Evolutionary conservation across 257 asterid genomes (phyloP), one percentile per base, ranked within the genome.

Genomic region (Leonotis leonurus): DNA sequence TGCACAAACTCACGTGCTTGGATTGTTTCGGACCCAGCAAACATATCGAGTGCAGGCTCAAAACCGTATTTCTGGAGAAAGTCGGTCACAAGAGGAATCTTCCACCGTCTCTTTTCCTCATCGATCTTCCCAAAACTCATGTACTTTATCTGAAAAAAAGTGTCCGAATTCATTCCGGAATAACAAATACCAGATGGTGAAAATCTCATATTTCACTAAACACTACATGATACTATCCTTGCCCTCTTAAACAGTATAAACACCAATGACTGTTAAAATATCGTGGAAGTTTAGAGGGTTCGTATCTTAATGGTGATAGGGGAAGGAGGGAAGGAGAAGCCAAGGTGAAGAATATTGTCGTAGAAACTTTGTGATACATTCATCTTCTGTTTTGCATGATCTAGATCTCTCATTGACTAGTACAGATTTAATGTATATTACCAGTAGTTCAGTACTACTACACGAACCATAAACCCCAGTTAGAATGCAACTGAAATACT

Each of bases 51-150:
- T 17, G 95, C 88, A 66, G 89, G 86, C 65, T 87, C 97, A 46
- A 93, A 64, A 27, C 94, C 91, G 33, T 80, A 72, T 60, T 85
- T 93, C 79, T 82, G 77, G 39, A 93, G 83, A 81, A 93, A 87
- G 22, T 93, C 95, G 13, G 88, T 77, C 50, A 89, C 73, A 30
- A 93, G 65, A 30, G 99, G 99, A 65, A 93, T 89, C 73, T 81
- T 85, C 99, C 99, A 93, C 97, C 95, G 81, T 62, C 83, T 78
- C 77, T 85, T 93, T 81, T 89, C 97, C 41, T 85, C 95, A 4
- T 85, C 96, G 16, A 93, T 76, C 82, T 87, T 80, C 36, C 84
- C 81, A 52, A 93, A 93, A 71, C 92, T 93, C 83, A 85, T 89
- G 80, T 83, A 93, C 81, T 77, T 87, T 56, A 93, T 72, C 99